A percentile compares a stretch with the other conserved stretches of the same genome.
Evolutionary conservation across 2,329 filamentous ascomycete species (phyloP).

Genomic region (Ciborinia camelliae): DNA sequence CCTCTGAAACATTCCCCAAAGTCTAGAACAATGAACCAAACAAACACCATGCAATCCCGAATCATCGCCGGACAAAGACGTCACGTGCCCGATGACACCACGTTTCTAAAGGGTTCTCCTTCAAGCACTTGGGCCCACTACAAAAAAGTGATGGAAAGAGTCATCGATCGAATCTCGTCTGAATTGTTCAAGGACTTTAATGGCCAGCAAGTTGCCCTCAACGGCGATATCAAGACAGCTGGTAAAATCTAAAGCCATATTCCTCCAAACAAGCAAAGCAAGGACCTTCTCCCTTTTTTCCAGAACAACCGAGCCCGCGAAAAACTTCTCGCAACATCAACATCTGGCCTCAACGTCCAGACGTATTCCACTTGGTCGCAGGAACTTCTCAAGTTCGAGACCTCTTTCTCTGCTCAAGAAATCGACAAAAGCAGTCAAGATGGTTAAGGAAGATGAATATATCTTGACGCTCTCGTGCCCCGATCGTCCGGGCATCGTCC

Average conservation of each 20-base stretch:
- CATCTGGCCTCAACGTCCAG: neutral
- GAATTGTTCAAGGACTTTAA: neutral
- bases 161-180: neutral
- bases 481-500: constrained; percentile 80
- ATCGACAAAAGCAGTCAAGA: constrained; percentile 14
- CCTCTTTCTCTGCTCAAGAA: neutral
- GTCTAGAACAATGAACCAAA: neutral
- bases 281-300: constrained; percentile 9
- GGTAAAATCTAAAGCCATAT: neutral
- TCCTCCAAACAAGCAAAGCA: neutral
- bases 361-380: neutral
- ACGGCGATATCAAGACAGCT: neutral
- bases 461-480: constrained; percentile 81
- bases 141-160: constrained; percentile 7
- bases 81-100: constrained; percentile 6
- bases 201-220: constrained; percentile 8
- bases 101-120: neutral
- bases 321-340: neutral
- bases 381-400: neutral
- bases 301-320: constrained; percentile 1
- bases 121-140: constrained; percentile 1
- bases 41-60: constrained; percentile 1
- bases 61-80: constrained; percentile 2
- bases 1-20: neutral
- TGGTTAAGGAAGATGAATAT: constrained; percentile 47